phyloP scores from a whole-genome alignment of 2,329 filamentous ascomycete genomes.

The Tolypocladium inflatum region DNA sequence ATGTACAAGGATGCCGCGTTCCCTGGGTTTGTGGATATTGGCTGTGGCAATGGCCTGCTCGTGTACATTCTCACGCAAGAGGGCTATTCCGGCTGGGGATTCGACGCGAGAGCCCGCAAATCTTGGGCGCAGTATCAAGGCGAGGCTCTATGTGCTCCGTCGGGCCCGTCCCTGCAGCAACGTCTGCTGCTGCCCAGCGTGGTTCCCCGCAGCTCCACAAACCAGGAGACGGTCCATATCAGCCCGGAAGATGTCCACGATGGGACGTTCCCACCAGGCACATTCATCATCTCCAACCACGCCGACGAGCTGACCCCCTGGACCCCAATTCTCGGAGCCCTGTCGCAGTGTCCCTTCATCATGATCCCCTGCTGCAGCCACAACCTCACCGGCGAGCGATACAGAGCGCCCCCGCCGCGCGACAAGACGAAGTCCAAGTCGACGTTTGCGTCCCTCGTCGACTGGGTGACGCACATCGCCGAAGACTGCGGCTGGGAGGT shows the following conservation, averaged over 20 bases:
- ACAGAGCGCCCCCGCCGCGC: conserved; percentile 54
- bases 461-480: conserved; percentile 64
- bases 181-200: conserved; percentile 40
- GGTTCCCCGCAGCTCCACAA: conserved; percentile 13
- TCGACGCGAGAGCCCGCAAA: conserved; percentile 78
- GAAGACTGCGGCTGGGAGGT: conserved; percentile 63
- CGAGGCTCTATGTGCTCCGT: conserved; percentile 12
- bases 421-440: conserved; percentile 46
- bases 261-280: conserved; percentile 62
- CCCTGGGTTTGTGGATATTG: conserved; percentile 90
- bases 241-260: conserved; percentile 28
- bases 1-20: conserved; percentile 62
- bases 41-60: conserved; percentile 88
- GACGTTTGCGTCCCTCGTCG: conserved; percentile 74
- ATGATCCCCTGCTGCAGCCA: conserved; percentile 96
- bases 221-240: conserved; percentile 6
- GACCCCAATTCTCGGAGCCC: conserved; percentile 79
- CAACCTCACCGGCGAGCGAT: conserved; percentile 64
- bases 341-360: conserved; percentile 73
- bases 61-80: conserved; percentile 74
- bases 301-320: conserved; percentile 93
- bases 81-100: conserved; percentile 80
- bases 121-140: conserved; percentile 69
- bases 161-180: conserved; percentile 28
- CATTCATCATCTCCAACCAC: conserved; percentile 95